Base-by-base conservation (phyloP, 176 grass and related monocot species). In the Aegilops bicornis region DNA sequence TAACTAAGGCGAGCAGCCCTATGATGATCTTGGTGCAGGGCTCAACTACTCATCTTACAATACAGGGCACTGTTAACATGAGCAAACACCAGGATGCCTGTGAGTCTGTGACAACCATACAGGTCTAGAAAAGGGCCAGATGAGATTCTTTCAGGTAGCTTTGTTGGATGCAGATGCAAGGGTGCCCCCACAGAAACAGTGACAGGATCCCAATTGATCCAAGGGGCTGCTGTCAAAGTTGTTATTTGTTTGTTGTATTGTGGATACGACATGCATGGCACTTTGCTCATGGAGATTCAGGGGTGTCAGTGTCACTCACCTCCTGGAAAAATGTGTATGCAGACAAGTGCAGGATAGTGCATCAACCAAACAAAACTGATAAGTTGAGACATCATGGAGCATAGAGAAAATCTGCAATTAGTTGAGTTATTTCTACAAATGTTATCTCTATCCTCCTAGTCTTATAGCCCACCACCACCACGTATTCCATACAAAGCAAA, bases 141-240 rank as follows among this genome's bases (percentile, higher is more conserved):
- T 60, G 32, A 35, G 68, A 67, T 85, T 19, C 73, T 76, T 48
- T 85, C 12, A 73, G 54, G 64, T 65, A 82, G 73, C 65, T 87
- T 87, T 87, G 40, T 60, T 83, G 56, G 29, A 83, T 77, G 56
- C 52, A 69, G 72, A 83, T 77, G 56, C 56, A 37, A 37, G 35
- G 35, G 35, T 1, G 35, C 35, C 35, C 35, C 35, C 35, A 37
- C 35, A 37, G 7, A 37, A 37, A 37, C 35, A 37, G 35, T 37
- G 35, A 7, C 29, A 17, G 9, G 13, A 69, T 77, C 45, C 78
- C 47, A 67, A 68, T 50, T 50, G 52, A 64, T 64, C 30, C 73
- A 76, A 64, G 31, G 64, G 56, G n/a, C 6, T 73, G 19, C 48
- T 86, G 71, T 37, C 35, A 37, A 37, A 37, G 35, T 37, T 1